Base-by-base conservation (phyloP, 75 land plant species). In the Selaginella tamariscina region DNA sequence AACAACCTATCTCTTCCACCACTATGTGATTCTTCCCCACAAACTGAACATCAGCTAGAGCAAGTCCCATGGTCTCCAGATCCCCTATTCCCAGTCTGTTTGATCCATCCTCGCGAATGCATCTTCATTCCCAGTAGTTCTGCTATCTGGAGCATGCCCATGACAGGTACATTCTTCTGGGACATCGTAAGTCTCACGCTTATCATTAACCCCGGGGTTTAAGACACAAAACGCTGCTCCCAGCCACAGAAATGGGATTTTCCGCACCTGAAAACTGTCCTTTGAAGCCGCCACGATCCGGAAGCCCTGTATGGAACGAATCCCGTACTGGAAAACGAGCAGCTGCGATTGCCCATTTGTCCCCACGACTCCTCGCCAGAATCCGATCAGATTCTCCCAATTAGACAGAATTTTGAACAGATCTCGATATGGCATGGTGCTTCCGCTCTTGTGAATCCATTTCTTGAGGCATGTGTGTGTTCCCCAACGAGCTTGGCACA, bases 401-500 rank as follows among this genome's bases (percentile, higher is more conserved):
- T 72, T 62, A 32, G 71, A 32, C 23, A 94, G 81, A 22, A 81
- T 69, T 2, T 30, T 23, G 79, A 85, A 81, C 68, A 94, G 73
- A 27, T 65, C 59, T 39, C 60, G 68, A 79, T 64, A 87, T 8
- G 67, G 11, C 55, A 80, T 74, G 15, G 15, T 5, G 23, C 74
- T 44, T 22, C 84, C 89, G 33, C 30, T 32, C 2, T 31, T 21
- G 24, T 74, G n/a, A n/a, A n/a, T 82, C 97, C 88, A 84, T 70
- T 71, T 71, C 18, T 21, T 33, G 65, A 82, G 60, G 29, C 68
- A 65, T 28, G 88, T 89, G 26, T 62, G 27, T 31, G 71, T 26
- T 21, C 86, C 86, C 96, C 96, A 94, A 0, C 83, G 75, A 54
- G 91, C 73, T 26, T 82, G 59, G 76, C 88, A 94, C 68, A 89